Evolutionary conservation across 805 yeast species (phyloP).

Genomic region (Ogataea haglerorum): DNA sequence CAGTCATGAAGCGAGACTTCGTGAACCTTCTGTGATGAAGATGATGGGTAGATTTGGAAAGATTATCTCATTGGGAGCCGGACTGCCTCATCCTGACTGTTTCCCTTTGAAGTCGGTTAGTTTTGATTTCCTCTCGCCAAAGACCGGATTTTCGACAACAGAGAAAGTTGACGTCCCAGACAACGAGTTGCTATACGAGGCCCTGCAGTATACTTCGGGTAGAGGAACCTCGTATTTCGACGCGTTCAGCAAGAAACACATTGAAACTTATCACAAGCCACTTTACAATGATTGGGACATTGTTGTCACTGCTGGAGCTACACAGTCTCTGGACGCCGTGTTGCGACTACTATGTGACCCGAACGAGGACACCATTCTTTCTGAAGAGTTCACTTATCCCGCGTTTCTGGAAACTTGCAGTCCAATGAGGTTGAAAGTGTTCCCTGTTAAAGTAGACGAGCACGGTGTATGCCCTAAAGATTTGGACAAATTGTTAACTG

Average conservation of each 20-base stretch:
- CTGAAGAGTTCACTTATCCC: slow-evolving; percentile 79
- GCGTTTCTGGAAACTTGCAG: slow-evolving; percentile 80
- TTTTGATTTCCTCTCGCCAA: slow-evolving; percentile 35
- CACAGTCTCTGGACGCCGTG: slow-evolving; percentile 84
- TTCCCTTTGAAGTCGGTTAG: slow-evolving; percentile 42
- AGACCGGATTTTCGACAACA: slow-evolving; percentile 38
- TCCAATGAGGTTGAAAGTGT: slow-evolving; percentile 63
- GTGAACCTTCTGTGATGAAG: slow-evolving; percentile 31
- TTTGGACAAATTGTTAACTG: slow-evolving; percentile 55
- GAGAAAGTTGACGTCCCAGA: slow-evolving; percentile 18
- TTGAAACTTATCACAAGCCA: slow-evolving; percentile 41
- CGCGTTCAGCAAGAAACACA: slow-evolving; percentile 41
- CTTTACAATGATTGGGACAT: slow-evolving; percentile 63
- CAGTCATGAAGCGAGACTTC: slow-evolving; percentile 27
- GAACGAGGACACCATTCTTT: slow-evolving; percentile 73
- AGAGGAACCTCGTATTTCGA: slow-evolving; percentile 45
- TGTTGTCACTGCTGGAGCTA: slow-evolving; percentile 75
- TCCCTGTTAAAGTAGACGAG: slow-evolving; percentile 76
- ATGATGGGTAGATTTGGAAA: slow-evolving; percentile 24
- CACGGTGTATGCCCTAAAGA: slow-evolving; percentile 75
- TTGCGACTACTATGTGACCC: slow-evolving; percentile 72
- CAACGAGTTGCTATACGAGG: slow-evolving; percentile 37
- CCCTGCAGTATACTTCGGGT: slow-evolving; percentile 50
- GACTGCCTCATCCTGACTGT: slow-evolving; percentile 50
- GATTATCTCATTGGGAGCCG: slow-evolving; percentile 52